Evolutionary conservation across 805 yeast species (phyloP), one percentile per base, ranked within the genome.

Genomic region (Zygotorulaspora chibaensis): DNA sequence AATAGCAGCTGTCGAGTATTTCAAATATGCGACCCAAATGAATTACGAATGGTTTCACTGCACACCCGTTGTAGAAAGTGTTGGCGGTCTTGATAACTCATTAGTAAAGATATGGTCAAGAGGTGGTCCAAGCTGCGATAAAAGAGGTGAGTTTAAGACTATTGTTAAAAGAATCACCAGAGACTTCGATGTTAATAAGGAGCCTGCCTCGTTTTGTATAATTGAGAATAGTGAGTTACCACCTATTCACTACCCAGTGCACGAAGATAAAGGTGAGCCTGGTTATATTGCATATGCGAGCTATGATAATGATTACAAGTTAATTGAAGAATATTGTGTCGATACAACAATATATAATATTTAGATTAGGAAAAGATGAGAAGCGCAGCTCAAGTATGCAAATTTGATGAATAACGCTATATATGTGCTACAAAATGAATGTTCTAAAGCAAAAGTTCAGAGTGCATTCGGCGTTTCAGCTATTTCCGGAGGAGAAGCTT

Each of bases 31-130:
- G 15, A 70, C 75, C 2, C 63, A 59, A 48, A 56, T 61, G 29
- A 63, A 70, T 48, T 72, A 72, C 45, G 75, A 72, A 25, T 70
- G 73, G 74, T 68, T 72, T 53, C 76, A 72, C 44, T 72, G 76
- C 48, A 70, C 73, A 10, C 67, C 73, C 11, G 44, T 53, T 6
- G 51, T 58, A 8, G 59, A 61, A 18, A 43, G 51, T 12, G 38
- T 58, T 10, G 46, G 48, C 8, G 57, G 59, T 12, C 47, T 57
- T 18, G 55, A 54, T 12, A 48, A 61, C 4, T 62, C 67, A 1
- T 59, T 67, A 9, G 48, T 58, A 9, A 62, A 62, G 37, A 48
- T 68, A 26, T 66, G 59, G 46, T 67, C 74, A 7, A 55, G 59
- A 16, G 76, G 76, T 35, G 75, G 76, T 1, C 69, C 72, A 30